These are phyloP conservation scores for Apium graveolens DNA, from an alignment of 129 eudicot genomes.

Conservation along the genomic window DNA sequence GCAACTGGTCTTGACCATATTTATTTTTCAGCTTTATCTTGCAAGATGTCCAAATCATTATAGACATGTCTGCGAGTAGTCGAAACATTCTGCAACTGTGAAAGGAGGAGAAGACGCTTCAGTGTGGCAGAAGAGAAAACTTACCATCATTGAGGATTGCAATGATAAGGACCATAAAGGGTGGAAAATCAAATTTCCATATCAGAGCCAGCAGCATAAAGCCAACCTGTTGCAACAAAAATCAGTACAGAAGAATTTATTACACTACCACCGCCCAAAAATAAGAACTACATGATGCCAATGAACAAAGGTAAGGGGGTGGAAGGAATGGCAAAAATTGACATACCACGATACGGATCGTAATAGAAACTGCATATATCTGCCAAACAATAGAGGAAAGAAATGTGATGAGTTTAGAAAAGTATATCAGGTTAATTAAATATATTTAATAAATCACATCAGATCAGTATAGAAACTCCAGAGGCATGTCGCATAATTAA, in stretches of 20 bases:
- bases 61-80: not conserved
- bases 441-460: not conserved
- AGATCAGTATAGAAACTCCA: not conserved
- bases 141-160: constrained; percentile 95
- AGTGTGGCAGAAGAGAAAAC: constrained; percentile 15
- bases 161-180: constrained; percentile 98
- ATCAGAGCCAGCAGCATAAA: constrained; percentile 93
- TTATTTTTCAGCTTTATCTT: not conserved
- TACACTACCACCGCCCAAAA: not conserved
- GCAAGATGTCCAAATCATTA: not conserved
- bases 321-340: not conserved
- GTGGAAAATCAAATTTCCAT: constrained; percentile 96
- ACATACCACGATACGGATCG: constrained; percentile 99
- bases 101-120: not conserved
- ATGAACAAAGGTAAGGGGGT: not conserved
- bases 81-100: not conserved
- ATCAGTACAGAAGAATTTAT: constrained; percentile 1
- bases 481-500: not conserved
- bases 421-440: not conserved
- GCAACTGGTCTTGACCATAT: not conserved
- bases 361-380: constrained; percentile 98
- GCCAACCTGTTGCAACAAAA: constrained; percentile 55
- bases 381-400: constrained; percentile 26
- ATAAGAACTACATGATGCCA: not conserved
- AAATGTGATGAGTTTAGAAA: not conserved